Conservation (phyloP, 2,329 filamentous ascomycete genomes). For the Claviceps sp. region DNA sequence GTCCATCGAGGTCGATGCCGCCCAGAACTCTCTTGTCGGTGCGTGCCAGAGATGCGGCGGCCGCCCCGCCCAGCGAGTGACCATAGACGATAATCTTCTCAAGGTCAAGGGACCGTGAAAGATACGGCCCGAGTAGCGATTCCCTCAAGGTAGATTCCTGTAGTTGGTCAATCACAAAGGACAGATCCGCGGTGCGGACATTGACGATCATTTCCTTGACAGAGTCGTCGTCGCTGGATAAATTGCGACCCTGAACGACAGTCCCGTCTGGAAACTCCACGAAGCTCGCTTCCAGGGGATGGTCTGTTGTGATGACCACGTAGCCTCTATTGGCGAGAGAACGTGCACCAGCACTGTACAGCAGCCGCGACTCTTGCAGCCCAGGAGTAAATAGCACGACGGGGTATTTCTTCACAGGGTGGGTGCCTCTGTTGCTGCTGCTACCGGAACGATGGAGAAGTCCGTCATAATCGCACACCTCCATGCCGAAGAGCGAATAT, state of each 20-base stretch:
- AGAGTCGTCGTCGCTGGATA: constrained; percentile 1
- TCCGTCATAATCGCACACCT: constrained; percentile 10
- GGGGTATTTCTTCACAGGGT: not conserved
- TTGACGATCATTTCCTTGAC: constrained; percentile 6
- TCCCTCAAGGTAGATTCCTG: constrained; percentile 11
- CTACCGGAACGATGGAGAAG: not conserved
- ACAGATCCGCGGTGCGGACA: constrained; percentile 21
- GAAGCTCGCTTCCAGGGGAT: constrained; percentile 30
- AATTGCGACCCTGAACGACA: constrained; percentile 11
- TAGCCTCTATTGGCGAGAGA: constrained; percentile 33
- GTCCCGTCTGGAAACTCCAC: constrained; percentile 33
- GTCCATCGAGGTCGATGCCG: constrained; percentile 29
- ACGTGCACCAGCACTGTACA: constrained; percentile 29
- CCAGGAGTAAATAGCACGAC: constrained; percentile 32
- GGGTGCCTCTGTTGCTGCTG: not conserved
- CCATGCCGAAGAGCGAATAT: constrained; percentile 15
- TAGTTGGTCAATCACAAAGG: constrained; percentile 21
- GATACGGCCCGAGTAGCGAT: constrained; percentile 6
- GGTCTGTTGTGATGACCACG: constrained; percentile 33
- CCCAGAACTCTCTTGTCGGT: constrained; percentile 14
- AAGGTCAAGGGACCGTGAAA: constrained; percentile 14
- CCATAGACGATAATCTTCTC: constrained; percentile 17
- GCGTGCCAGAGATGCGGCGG: constrained; percentile 13
- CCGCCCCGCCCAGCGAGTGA: constrained; percentile 26
- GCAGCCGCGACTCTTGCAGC: constrained; percentile 25